Percentiles rank a stretch among this genome's conserved stretches.
Conservation (phyloP, 2,329 filamentous ascomycete species). For the Arthroderma sp. region DNA sequence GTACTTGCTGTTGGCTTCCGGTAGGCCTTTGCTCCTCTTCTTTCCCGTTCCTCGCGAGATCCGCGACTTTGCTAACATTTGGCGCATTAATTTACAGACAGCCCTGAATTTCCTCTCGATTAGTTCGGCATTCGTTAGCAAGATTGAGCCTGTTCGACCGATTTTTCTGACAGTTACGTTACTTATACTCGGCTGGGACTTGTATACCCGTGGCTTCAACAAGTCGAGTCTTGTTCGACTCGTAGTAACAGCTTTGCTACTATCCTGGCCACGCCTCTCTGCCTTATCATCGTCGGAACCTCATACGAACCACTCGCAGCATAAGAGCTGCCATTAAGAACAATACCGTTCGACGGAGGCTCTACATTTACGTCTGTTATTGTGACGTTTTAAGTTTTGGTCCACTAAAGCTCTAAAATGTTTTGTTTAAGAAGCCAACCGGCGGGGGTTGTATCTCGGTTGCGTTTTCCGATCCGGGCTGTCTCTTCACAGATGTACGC, state of each 20-base stretch:
- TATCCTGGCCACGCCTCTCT: slow-evolving; percentile 8
- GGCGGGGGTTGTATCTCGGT: too few species aligned
- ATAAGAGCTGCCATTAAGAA: slow-evolving; percentile 8
- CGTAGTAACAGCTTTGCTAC: slow-evolving; percentile 6
- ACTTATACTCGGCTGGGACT: slow-evolving; percentile 7
- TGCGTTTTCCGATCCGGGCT: neutral
- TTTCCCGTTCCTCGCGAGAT: neutral
- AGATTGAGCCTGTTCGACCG: slow-evolving; percentile 6
- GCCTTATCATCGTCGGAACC: neutral
- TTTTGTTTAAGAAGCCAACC: too few species aligned
- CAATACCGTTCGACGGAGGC: neutral
- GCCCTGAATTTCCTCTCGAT: slow-evolving; percentile 10
- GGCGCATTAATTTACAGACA: slow-evolving; percentile 1
- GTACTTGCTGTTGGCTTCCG: slow-evolving; percentile 11
- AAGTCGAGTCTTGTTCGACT: slow-evolving; percentile 7
- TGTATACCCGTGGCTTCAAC: slow-evolving; percentile 7
- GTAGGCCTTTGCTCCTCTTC: slow-evolving; percentile 1
- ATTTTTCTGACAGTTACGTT: slow-evolving; percentile 10
- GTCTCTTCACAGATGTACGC: neutral
- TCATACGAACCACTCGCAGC: slow-evolving; percentile 1
- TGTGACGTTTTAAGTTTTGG: neutral
- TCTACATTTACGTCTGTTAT: neutral
- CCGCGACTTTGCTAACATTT: neutral
- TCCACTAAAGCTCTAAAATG: neutral
- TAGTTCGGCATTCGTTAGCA: slow-evolving; percentile 8